Evolutionary conservation across 1,284 basidiomycete genomes (phyloP).

Genomic region (Trichosporon sp.): DNA sequence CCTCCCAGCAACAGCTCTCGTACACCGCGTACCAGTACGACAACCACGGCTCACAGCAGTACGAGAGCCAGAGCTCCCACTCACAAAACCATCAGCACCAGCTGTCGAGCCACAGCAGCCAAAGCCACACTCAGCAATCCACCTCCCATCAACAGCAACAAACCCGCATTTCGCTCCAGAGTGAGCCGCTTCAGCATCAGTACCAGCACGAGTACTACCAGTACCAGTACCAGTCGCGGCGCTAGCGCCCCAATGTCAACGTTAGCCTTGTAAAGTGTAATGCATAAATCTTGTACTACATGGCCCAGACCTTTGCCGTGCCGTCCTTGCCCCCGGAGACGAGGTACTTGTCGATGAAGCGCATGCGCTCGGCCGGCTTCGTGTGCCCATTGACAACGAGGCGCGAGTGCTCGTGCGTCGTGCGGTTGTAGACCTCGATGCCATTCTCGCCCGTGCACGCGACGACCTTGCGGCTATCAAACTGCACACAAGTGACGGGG

Average conservation of each 20-base stretch:
- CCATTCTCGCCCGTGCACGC: conserved; percentile 93
- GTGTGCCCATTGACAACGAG: conserved; percentile 88
- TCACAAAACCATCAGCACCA: conserved; percentile 3
- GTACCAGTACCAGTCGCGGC: background rate
- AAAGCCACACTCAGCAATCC: background rate
- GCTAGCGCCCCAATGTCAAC: background rate
- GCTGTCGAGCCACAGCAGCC: background rate
- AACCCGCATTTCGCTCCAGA: background rate
- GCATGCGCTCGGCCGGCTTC: conserved; percentile 80
- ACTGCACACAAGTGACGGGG: conserved; percentile 88
- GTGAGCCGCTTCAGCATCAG: background rate
- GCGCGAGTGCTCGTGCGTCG: conserved; percentile 82
- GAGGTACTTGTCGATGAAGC: conserved; percentile 96
- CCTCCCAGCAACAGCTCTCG: background rate
- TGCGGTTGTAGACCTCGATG: conserved; percentile 94
- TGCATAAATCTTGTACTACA: conserved; percentile 60
- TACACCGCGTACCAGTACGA: background rate
- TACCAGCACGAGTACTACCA: conserved; percentile 10
- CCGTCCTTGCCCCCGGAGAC: conserved; percentile 88
- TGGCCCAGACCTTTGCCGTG: conserved; percentile 90
- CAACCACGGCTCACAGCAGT: background rate
- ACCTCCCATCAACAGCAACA: background rate
- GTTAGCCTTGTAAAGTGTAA: background rate
- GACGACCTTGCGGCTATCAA: conserved; percentile 91
- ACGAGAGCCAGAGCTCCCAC: background rate